phyloP scores from a whole-genome alignment of 208 protist species.

The Leishmania mexicana region DNA sequence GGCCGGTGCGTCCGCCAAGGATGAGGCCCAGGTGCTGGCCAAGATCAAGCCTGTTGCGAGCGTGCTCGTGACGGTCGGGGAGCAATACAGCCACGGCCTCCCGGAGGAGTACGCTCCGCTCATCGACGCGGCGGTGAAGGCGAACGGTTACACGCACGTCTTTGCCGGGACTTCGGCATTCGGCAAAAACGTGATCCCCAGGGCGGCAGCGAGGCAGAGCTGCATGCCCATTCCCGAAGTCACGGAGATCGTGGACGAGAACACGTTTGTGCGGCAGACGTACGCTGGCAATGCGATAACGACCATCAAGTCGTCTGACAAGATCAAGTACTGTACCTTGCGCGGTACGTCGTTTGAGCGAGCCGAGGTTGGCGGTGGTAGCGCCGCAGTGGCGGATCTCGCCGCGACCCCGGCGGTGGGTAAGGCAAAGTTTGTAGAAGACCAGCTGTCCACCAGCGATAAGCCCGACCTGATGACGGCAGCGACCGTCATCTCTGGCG shows the following conservation, averaged over 20 bases:
- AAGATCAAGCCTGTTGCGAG: constrained; percentile 79
- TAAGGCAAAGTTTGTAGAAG: constrained; percentile 64
- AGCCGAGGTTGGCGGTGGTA: constrained; percentile 51
- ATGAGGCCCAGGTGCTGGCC: constrained; percentile 45
- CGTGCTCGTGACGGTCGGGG: constrained; percentile 74
- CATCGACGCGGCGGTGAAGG: constrained; percentile 51
- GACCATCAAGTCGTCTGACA: constrained; percentile 92
- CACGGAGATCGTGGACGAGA: constrained; percentile 83
- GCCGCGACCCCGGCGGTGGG: constrained; percentile 34
- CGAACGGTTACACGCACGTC: constrained; percentile 93
- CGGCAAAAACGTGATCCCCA: constrained; percentile 95
- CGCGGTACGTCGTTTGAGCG: constrained; percentile 91
- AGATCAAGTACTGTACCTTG: constrained; percentile 95
- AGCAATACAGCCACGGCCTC: constrained; percentile 78
- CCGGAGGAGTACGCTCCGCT: constrained; percentile 84
- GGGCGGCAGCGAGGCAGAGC: constrained; percentile 91
- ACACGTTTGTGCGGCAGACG: constrained; percentile 97
- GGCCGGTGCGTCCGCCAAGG: constrained; percentile 55
- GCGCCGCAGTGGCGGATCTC: constrained; percentile 38
- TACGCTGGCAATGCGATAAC: constrained; percentile 98
- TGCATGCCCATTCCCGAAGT: constrained; percentile 94
- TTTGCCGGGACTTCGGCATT: constrained; percentile 92
- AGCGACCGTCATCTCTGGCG: constrained; percentile 93
- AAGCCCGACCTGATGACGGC: constrained; percentile 95
- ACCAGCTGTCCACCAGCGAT: constrained; percentile 63